Conservation (phyloP, 2,329 filamentous ascomycete genomes). For the Paracorniculantispora psalliotae region DNA sequence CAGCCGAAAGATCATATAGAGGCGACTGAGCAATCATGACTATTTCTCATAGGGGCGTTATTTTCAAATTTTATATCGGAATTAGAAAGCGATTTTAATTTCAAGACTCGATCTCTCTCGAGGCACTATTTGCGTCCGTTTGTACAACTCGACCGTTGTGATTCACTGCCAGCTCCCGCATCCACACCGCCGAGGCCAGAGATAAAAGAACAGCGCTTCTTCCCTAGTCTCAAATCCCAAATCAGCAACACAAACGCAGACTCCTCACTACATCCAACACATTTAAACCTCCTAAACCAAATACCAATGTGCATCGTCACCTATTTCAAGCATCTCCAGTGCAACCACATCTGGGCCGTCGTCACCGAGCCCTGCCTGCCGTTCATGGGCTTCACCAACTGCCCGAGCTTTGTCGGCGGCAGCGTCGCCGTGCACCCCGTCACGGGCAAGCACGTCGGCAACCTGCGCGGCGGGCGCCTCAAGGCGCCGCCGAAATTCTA, state of each 20-base stretch:
- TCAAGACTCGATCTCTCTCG: too few relatives aligned
- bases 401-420: conserved; percentile 37
- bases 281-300: too few relatives aligned
- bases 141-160: too few relatives aligned
- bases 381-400: conserved; percentile 46
- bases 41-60: too few relatives aligned
- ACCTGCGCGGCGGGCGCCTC: conserved; percentile 14
- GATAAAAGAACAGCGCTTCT: too few relatives aligned
- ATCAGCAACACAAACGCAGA: too few relatives aligned
- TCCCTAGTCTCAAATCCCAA: too few relatives aligned
- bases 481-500: conserved; percentile 33
- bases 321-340: conserved; percentile 44
- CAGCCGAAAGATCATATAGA: conserved; percentile 26
- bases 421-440: conserved; percentile 16
- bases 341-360: conserved; percentile 49
- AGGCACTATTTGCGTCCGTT: too few relatives aligned
- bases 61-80: too few relatives aligned
- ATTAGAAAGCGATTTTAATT: too few relatives aligned
- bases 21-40: too few relatives aligned
- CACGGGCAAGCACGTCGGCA: conserved; percentile 7
- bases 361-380: conserved; percentile 44
- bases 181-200: background rate
- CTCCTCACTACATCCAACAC: too few relatives aligned
- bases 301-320: conserved; percentile 49
- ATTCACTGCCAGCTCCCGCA: conserved; percentile 12